These are phyloP conservation scores for Magnaporthales sp. DNA, from an alignment of 2,329 filamentous ascomycete species.

Conservation along the genomic window DNA sequence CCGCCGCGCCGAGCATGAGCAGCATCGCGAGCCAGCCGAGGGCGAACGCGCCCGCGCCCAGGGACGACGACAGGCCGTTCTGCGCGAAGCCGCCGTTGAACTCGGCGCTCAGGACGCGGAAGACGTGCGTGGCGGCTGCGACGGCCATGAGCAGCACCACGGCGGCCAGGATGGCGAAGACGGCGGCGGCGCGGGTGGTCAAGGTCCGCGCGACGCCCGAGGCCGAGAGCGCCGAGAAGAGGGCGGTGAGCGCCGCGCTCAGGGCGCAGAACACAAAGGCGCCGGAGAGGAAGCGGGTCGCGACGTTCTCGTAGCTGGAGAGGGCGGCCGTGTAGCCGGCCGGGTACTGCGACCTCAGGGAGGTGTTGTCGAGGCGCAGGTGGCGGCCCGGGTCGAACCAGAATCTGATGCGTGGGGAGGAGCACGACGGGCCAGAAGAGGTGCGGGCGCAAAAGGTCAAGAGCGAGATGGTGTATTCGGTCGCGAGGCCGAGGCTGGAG, in stretches of 20 bases:
- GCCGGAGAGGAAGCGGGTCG: conserved; percentile 18
- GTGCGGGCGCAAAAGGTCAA: conserved; percentile 22
- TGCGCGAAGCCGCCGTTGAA: conserved; percentile 17
- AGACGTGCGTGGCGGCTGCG: conserved; percentile 17
- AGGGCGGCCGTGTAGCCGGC: conserved; percentile 16
- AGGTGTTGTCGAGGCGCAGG: conserved; percentile 19
- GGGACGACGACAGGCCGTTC: conserved; percentile 16
- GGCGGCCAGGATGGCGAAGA: conserved; percentile 13
- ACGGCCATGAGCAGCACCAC: conserved; percentile 18
- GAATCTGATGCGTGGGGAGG: conserved; percentile 18
- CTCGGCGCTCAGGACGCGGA: conserved; percentile 14
- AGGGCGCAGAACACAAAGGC: conserved; percentile 20
- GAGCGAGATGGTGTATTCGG: conserved; percentile 21
- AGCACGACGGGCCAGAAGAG: conserved; percentile 16
- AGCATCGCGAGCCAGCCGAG: conserved; percentile 17
- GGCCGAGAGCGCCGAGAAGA: conserved; percentile 13
- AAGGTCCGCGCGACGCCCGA: conserved; percentile 9
- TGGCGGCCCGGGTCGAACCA: conserved; percentile 21
- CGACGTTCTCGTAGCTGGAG: conserved; percentile 14
- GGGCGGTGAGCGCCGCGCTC: conserved; percentile 13
- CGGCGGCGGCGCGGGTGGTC: not conserved
- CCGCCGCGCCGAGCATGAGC: conserved; percentile 14
- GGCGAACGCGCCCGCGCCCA: conserved; percentile 15
- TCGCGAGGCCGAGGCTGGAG: conserved; percentile 18
- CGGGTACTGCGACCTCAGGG: conserved; percentile 13